Evolutionary conservation across 768 basidiomycete genomes (phyloP).

Genomic region (Tylopilus intermedius): DNA sequence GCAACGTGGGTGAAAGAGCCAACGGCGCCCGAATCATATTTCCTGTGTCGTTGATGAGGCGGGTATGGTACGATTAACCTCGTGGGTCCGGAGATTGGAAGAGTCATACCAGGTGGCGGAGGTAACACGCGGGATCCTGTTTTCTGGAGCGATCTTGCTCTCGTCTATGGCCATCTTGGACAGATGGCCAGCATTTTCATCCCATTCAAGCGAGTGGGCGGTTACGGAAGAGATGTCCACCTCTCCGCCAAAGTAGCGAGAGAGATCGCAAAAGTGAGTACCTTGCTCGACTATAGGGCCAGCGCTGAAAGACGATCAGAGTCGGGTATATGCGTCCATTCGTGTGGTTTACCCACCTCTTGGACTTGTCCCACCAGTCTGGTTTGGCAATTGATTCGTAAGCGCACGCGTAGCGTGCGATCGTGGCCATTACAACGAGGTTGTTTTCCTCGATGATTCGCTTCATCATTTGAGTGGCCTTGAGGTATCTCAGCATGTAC

Average conservation of each 20-base stretch:
- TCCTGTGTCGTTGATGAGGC: constrained; percentile 46
- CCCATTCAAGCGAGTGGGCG: constrained; percentile 90
- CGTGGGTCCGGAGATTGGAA: constrained; percentile 20
- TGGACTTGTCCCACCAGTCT: constrained; percentile 94
- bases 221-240: constrained; percentile 76
- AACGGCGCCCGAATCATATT: constrained; percentile 92
- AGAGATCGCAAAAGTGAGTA: constrained; percentile 96
- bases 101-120: constrained; percentile 74
- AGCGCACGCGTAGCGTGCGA: constrained; percentile 90
- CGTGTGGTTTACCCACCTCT: constrained; percentile 52
- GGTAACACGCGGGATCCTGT: constrained; percentile 92
- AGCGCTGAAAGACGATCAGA: constrained; percentile 36
- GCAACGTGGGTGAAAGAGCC: constrained; percentile 88
- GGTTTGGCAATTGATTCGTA: constrained; percentile 75
- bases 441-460: constrained; percentile 91
- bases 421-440: constrained; percentile 91
- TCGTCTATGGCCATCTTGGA: constrained; percentile 83
- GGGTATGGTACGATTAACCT: constrained; percentile 11
- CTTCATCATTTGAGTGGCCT: constrained; percentile 95
- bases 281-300: constrained; percentile 88
- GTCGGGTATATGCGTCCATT: not conserved
- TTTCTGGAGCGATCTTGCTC: constrained; percentile 73
- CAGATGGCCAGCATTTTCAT: constrained; percentile 82
- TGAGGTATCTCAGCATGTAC: constrained; percentile 91
- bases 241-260: constrained; percentile 95